Percentiles rank a stretch among this genome's conserved stretches.
These are phyloP conservation scores for Nigrospora oryzae DNA, from an alignment of 2,329 filamentous ascomycete genomes.

Conservation along the genomic window DNA sequence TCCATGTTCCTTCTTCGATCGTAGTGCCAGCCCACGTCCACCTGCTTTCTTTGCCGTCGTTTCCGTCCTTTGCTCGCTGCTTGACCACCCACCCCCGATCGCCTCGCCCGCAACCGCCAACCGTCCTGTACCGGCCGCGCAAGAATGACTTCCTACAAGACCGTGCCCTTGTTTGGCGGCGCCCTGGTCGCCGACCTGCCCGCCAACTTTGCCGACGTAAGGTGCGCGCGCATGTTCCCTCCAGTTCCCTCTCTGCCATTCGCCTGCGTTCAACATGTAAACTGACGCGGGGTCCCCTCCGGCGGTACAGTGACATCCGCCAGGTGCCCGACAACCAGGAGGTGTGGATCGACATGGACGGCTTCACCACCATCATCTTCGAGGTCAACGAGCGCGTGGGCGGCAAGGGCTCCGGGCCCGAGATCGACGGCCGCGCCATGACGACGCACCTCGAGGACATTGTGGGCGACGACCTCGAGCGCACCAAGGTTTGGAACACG, in stretches of 20 bases:
- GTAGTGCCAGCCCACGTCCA: neutral
- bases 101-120: neutral
- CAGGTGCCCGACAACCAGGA: slow-evolving; percentile 85
- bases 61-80: neutral
- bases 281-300: slow-evolving; percentile 1
- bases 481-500: slow-evolving; percentile 58
- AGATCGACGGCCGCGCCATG: slow-evolving; percentile 62
- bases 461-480: slow-evolving; percentile 54
- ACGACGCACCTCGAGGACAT: slow-evolving; percentile 63
- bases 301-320: slow-evolving; percentile 50
- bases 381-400: slow-evolving; percentile 82
- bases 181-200: slow-evolving; percentile 64
- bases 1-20: no score
- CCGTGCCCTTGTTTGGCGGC: slow-evolving; percentile 61
- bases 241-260: neutral
- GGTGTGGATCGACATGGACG: slow-evolving; percentile 76
- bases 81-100: neutral
- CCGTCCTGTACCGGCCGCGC: neutral
- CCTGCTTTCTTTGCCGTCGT: neutral
- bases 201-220: slow-evolving; percentile 61
- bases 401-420: slow-evolving; percentile 38
- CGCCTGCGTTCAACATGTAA: no score
- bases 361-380: slow-evolving; percentile 80
- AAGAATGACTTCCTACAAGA: slow-evolving; percentile 33
- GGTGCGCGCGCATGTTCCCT: slow-evolving; percentile 33